Conservation (phyloP, 148 eudicot species). For the Spergularia marina region DNA sequence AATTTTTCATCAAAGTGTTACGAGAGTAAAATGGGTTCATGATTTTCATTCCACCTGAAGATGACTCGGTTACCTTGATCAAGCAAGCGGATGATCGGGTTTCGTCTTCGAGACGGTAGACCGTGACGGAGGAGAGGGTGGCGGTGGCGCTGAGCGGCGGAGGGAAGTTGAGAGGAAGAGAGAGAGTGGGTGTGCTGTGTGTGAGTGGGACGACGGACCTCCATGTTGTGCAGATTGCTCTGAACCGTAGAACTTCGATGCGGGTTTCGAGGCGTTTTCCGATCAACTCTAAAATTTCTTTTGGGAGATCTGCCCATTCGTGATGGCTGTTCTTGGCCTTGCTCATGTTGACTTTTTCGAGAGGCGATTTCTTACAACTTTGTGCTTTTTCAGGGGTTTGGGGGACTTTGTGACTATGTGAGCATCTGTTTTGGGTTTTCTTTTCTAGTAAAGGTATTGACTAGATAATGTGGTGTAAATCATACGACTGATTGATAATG, state of each 20-base stretch:
- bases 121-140: background rate
- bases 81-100: background rate
- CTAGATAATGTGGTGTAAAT: too few relatives aligned
- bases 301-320: conserved; percentile 15
- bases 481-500: too few relatives aligned
- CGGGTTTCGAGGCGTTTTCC: conserved; percentile 11
- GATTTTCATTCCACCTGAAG: background rate
- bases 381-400: too few relatives aligned
- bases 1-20: background rate
- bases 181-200: background rate
- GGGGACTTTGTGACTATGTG: too few relatives aligned
- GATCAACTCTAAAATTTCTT: conserved; percentile 9
- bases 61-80: conserved; percentile 6
- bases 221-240: conserved; percentile 19
- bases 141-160: background rate
- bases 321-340: background rate
- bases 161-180: background rate
- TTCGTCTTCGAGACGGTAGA: conserved; percentile 12
- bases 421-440: too few relatives aligned
- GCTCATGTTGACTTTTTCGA: background rate
- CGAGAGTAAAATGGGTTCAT: background rate
- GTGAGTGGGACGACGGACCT: conserved; percentile 17
- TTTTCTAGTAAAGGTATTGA: too few relatives aligned
- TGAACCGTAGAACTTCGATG: background rate
- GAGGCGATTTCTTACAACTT: background rate